A percentile compares a stretch with the other conserved stretches of the same genome.
phyloP scores from a whole-genome alignment of 306 rosid species.

The Casuarina glauca region DNA sequence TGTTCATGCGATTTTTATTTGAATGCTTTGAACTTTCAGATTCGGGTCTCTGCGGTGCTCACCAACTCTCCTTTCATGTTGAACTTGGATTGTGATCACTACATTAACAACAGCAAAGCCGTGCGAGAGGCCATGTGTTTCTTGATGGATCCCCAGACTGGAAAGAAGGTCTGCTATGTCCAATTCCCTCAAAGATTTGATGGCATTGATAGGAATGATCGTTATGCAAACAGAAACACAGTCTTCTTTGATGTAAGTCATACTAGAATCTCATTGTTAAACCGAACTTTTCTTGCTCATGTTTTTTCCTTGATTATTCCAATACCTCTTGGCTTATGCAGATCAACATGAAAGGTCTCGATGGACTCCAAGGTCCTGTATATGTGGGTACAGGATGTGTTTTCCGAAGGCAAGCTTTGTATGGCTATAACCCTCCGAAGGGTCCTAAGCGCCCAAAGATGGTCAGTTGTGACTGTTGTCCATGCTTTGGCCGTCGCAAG shows the following conservation, averaged over 20 bases:
- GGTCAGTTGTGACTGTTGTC: slow-evolving; percentile 48
- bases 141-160: slow-evolving; percentile 89
- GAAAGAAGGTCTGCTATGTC: slow-evolving; percentile 77
- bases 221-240: slow-evolving; percentile 92
- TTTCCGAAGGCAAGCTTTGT: slow-evolving; percentile 89
- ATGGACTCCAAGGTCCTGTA: slow-evolving; percentile 95
- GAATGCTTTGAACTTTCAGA: slow-evolving; percentile 46
- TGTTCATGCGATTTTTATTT: background rate
- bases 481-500: slow-evolving; percentile 16
- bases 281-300: background rate
- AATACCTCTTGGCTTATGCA: slow-evolving; percentile 36
- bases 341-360: slow-evolving; percentile 98
- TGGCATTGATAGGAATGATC: slow-evolving; percentile 82
- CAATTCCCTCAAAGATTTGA: slow-evolving; percentile 95
- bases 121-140: slow-evolving; percentile 94
- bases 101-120: slow-evolving; percentile 81
- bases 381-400: slow-evolving; percentile 99
- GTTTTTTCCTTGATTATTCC: background rate
- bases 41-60: slow-evolving; percentile 89
- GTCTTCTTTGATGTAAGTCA: slow-evolving; percentile 80
- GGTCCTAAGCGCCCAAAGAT: slow-evolving; percentile 92
- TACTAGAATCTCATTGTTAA: slow-evolving; percentile 11
- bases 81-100: slow-evolving; percentile 96
- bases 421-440: slow-evolving; percentile 89
- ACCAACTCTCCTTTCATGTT: slow-evolving; percentile 91